A percentile compares a stretch with the other conserved stretches of the same genome.
Evolutionary conservation across 1,284 basidiomycete species (phyloP).

Genomic region (Quambalaria eucalypti): DNA sequence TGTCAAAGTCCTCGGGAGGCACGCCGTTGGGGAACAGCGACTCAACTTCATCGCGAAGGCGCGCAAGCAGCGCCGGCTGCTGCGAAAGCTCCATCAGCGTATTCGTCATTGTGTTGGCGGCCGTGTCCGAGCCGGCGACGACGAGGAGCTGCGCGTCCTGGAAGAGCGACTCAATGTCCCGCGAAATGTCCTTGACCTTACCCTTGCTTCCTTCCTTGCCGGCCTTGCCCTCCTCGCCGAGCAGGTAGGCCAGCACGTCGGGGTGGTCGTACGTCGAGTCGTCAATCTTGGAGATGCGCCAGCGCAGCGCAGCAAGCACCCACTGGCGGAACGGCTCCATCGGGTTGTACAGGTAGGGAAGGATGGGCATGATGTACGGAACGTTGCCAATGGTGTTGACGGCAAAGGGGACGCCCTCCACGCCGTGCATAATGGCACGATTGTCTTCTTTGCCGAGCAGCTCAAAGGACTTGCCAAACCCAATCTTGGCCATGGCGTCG

Average conservation of each 20-base stretch:
- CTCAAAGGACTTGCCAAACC: slow-evolving; percentile 5
- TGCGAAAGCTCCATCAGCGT: slow-evolving; percentile 4
- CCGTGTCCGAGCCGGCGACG: slow-evolving; percentile 21
- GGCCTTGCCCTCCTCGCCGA: slow-evolving; percentile 6
- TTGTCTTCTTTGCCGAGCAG: background rate
- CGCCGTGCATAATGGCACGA: background rate
- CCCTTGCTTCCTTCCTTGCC: too few species aligned
- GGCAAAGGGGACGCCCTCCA: slow-evolving; percentile 1
- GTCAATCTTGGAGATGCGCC: slow-evolving; percentile 1
- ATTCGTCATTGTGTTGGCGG: slow-evolving; percentile 15
- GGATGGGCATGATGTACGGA: slow-evolving; percentile 2
- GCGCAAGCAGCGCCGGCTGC: background rate
- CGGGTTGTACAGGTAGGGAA: slow-evolving; percentile 1
- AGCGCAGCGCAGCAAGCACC: background rate
- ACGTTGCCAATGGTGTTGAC: slow-evolving; percentile 7
- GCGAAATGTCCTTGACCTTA: too few species aligned
- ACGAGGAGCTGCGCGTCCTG: slow-evolving; percentile 8
- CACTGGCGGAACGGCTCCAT: background rate
- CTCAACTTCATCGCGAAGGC: slow-evolving; percentile 1
- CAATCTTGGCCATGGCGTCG: slow-evolving; percentile 5
- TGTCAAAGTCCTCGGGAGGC: slow-evolving; percentile 7
- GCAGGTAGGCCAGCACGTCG: slow-evolving; percentile 3
- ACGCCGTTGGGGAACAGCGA: background rate
- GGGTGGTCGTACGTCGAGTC: background rate
- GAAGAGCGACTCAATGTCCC: too few species aligned